Evolutionary conservation across 2,329 filamentous ascomycete genomes (phyloP).

Genomic region (Lachnellula willkommii): DNA sequence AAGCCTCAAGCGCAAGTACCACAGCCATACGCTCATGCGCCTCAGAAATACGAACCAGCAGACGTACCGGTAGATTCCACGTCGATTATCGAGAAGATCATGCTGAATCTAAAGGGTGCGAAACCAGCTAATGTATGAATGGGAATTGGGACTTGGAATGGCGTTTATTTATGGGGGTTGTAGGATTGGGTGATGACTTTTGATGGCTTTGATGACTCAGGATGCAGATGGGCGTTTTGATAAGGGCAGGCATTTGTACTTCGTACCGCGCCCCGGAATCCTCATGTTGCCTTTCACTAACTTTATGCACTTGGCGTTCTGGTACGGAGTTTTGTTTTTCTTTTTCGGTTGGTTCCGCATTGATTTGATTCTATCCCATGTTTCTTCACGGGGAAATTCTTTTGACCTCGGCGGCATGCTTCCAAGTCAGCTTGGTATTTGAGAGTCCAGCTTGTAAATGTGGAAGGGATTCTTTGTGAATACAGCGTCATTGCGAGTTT

Average conservation of each 20-base stretch:
- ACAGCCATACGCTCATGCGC: conserved; percentile 4
- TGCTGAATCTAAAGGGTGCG: conserved; percentile 43
- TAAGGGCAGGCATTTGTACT: neutral
- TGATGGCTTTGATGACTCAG: conserved; percentile 1
- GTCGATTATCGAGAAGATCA: conserved; percentile 47
- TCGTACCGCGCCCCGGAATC: neutral
- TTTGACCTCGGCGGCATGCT: neutral
- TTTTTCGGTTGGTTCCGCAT: neutral
- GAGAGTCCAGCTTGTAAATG: neutral
- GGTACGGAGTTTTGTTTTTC: neutral
- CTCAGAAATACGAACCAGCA: conserved; percentile 20
- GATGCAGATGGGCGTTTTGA: neutral
- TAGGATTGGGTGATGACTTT: conserved; percentile 1
- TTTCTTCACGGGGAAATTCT: neutral
- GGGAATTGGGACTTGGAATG: neutral
- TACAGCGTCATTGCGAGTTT: neutral
- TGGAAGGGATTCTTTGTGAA: neutral
- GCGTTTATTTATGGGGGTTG: neutral
- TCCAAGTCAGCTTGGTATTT: neutral
- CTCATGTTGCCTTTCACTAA: neutral
- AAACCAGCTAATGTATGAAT: neutral
- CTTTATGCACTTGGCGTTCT: neutral
- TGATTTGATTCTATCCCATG: neutral
- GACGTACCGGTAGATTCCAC: conserved; percentile 31
- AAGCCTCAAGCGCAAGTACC: conserved; percentile 2